Evolutionary conservation across 106 monocot genomes (phyloP), one percentile per base, ranked within the genome.

Genomic region (Acorus gramineus): DNA sequence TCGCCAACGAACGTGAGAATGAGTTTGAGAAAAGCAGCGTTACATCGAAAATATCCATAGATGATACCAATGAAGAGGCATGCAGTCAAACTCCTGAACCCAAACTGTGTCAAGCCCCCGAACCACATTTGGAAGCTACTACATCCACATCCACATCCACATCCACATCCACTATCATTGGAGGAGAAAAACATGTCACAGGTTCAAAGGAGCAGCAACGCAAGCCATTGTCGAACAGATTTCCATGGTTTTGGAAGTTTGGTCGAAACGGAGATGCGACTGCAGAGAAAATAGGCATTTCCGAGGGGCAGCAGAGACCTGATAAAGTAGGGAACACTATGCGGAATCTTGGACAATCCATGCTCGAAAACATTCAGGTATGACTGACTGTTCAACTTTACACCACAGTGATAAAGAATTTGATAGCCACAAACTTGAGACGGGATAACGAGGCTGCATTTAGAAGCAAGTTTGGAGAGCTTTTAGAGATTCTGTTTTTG

Each of bases 311-410:
- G 5, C 53, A 62, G 42, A 69, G 46, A 42, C 51, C 51, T 52
- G 14, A 48, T 11, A 53, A 2, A 47, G 0, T 7, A 57, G 72
- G 50, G 28, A 52, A 73, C 2, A 74, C 79, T 43, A 42, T 86
- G 50, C 79, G 55, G 67, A 74, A 71, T 69, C 64, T 86, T 5
- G 86, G 82, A 7, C 70, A 80, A 11, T 70, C 77, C 55, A 82
- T 86, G 77, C 79, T 80, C 42, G 79, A 86, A 47, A 86, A 86
- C 50, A 82, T 86, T 65, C 77, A 86, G 74, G 86, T 82, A 58
- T 62, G 49, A 55, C 3, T 7, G 11, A 55, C 3, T 2, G 7
- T 57, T 28, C 28, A 28, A 28, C 28, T 28, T 28, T 28, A 28
- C 28, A 28, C 28, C 1, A 1, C 28, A 28, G 28, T 28, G 28